Evolutionary conservation across 345 rosid genomes (phyloP).

Genomic region (Ceriops tagal): DNA sequence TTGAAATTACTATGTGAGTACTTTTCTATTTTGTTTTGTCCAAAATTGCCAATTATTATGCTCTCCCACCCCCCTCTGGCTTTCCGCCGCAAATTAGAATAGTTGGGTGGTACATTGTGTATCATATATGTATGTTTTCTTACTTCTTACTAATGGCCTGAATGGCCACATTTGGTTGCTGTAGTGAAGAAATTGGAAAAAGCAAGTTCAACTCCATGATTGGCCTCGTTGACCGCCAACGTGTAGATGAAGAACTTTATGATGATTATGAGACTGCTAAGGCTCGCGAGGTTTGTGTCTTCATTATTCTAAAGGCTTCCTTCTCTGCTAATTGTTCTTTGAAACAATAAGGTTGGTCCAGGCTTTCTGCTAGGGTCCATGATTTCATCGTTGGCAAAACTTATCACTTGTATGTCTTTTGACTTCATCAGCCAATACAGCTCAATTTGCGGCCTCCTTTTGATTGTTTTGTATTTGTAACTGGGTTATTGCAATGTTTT

Average conservation of each 20-base stretch:
- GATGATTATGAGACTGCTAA: slow-evolving; percentile 90
- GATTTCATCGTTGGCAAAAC: neutral
- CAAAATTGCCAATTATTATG: neutral
- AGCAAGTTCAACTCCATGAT: slow-evolving; percentile 90
- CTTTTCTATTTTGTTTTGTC: neutral
- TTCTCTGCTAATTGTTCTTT: neutral
- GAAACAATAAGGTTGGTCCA: neutral
- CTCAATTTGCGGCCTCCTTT: neutral
- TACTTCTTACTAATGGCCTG: too few species aligned
- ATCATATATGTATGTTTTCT: too few species aligned
- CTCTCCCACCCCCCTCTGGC: too few species aligned
- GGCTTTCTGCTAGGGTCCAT: neutral
- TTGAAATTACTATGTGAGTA: slow-evolving; percentile 80
- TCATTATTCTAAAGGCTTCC: neutral
- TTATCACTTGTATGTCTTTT: neutral
- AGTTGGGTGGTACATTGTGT: neutral
- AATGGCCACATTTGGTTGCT: slow-evolving; percentile 15
- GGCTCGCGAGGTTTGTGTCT: slow-evolving; percentile 75
- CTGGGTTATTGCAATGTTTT: neutral
- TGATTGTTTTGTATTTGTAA: slow-evolving; percentile 1
- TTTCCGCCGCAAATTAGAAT: neutral
- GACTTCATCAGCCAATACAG: slow-evolving; percentile 1
- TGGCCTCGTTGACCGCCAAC: slow-evolving; percentile 84
- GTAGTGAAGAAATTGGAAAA: slow-evolving; percentile 86
- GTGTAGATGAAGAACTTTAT: slow-evolving; percentile 72